phyloP scores from a whole-genome alignment of 805 yeast genomes.

The Metschnikowia lachancei region DNA sequence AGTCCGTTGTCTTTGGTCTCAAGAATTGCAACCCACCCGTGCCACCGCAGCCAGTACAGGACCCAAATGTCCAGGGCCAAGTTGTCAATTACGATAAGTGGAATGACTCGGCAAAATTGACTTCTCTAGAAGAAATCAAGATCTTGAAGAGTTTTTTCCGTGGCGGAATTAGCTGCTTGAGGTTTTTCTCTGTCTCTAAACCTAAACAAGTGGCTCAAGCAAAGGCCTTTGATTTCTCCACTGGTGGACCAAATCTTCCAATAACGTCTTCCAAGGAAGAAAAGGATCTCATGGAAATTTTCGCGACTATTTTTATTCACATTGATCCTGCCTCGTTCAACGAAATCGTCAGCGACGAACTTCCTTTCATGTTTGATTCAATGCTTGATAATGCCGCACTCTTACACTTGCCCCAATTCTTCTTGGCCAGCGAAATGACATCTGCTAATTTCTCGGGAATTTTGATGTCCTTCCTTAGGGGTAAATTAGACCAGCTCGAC shows the following conservation, averaged over 20 bases:
- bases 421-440: conserved; percentile 90
- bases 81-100: conserved; percentile 51
- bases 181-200: conserved; percentile 63
- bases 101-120: conserved; percentile 84
- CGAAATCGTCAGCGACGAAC: conserved; percentile 81
- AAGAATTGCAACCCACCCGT: conserved; percentile 84
- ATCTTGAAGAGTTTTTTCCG: conserved; percentile 74
- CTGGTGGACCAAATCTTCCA: conserved; percentile 79
- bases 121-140: conserved; percentile 76
- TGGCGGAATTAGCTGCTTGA: conserved; percentile 79
- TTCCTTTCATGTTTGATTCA: conserved; percentile 71
- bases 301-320: conserved; percentile 90
- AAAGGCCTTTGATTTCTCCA: conserved; percentile 54
- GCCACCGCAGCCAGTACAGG: conserved; percentile 43
- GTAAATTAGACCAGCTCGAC: conserved; percentile 75
- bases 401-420: conserved; percentile 88
- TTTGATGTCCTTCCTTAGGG: conserved; percentile 69
- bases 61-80: conserved; percentile 46
- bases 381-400: conserved; percentile 82
- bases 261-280: conserved; percentile 89
- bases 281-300: conserved; percentile 90
- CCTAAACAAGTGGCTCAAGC: conserved; percentile 40
- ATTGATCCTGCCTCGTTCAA: conserved; percentile 94
- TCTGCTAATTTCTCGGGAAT: conserved; percentile 89
- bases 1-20: conserved; percentile 84